Base-by-base conservation (phyloP, 148 eudicot species). In the Fagopyrum tataricum region DNA sequence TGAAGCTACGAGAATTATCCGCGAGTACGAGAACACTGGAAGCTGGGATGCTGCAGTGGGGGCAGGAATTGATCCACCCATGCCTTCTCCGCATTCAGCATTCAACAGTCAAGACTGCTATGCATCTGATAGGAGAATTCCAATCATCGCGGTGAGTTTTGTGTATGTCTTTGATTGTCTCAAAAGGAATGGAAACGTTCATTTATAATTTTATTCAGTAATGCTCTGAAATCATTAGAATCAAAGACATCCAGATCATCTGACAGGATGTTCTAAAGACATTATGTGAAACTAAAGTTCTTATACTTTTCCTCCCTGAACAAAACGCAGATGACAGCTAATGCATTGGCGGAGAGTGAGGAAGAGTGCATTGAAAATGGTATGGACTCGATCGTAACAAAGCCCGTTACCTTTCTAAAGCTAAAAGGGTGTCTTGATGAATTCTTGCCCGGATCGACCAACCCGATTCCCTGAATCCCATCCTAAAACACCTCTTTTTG, bases 331-430 rank as follows among this genome's bases (percentile, higher is more conserved):
- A 92, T 94, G 96, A 94, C 97, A 67, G 97, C 98, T 18, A 94
- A 94, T 72, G 85, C 98, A 64, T 78, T 90, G 75, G 78, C 96
- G 43, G 98, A 94, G 77, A 94, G 96, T 75, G 91, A 97, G 44
- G 96, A 94, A 6, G 96, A 94, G 79, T 94, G 98, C 79, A 88
- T 43, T 14, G 87, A 90, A 15, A 91, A 88, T 78, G 98, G 98
- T 74, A 94, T 94, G 98, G 98, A 94, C 72, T 88, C 91, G 0
- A 89, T 91, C 77, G 85, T 94, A 77, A 87, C 98, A 39, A 94
- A 94, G 82, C 98, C 98, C 55, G 89, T 94, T 43, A 94, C 96
- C 4, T 86, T 91, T 46, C 90, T 84, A 71, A 91, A 80, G 80
- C 81, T 94, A 76, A 87, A 82, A 94, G 88, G 89, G 51, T 88